Conservation (phyloP, 2,329 filamentous ascomycete genomes). For the Trichoderma endophyticum region DNA sequence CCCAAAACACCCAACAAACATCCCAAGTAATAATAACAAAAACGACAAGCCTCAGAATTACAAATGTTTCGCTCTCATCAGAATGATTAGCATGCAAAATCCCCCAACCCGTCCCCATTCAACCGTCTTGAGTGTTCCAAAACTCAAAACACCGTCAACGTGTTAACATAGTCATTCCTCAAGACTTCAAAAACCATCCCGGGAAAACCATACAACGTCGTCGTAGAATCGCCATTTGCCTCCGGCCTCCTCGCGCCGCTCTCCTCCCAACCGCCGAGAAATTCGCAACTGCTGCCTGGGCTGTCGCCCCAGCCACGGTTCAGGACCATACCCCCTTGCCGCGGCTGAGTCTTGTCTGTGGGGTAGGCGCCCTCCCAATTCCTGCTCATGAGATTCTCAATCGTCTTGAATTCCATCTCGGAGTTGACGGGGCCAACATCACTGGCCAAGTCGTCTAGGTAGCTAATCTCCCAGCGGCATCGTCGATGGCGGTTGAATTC, state of each 20-base stretch:
- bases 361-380: slow-evolving; percentile 68
- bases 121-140: not conserved
- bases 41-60: not conserved
- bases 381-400: slow-evolving; percentile 65
- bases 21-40: not conserved
- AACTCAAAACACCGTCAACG: slow-evolving; percentile 76
- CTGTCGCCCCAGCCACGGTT: slow-evolving; percentile 91
- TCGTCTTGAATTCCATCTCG: slow-evolving; percentile 72
- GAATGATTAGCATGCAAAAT: not conserved
- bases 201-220: slow-evolving; percentile 89
- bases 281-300: slow-evolving; percentile 83
- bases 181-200: slow-evolving; percentile 93
- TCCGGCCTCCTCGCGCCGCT: slow-evolving; percentile 55
- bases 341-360: slow-evolving; percentile 48
- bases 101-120: not conserved
- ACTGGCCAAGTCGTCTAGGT: slow-evolving; percentile 45
- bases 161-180: slow-evolving; percentile 86
- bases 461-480: slow-evolving; percentile 77
- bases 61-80: not conserved
- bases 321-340: slow-evolving; percentile 75
- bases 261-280: slow-evolving; percentile 83
- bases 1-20: not conserved
- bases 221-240: slow-evolving; percentile 58
- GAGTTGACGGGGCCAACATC: slow-evolving; percentile 57
- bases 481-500: slow-evolving; percentile 93